Conservation (phyloP, 176 grass and related monocot genomes). For the Otatea glauca region DNA sequence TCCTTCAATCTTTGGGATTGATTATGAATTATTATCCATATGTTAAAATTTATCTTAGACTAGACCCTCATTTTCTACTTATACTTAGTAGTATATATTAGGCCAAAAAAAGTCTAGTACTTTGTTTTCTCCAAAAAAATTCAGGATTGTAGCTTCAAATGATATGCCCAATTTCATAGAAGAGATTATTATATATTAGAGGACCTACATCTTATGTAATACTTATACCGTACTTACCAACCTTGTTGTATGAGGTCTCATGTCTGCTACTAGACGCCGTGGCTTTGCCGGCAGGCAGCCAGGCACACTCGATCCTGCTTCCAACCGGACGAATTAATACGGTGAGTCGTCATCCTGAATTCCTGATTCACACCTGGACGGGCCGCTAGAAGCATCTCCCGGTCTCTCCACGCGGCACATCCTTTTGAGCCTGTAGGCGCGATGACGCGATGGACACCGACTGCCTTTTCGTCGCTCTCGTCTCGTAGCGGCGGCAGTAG, state of each 20-base stretch:
- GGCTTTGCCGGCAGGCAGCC: slow-evolving; percentile 27
- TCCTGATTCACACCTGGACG: slow-evolving; percentile 39
- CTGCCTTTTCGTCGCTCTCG: not conserved
- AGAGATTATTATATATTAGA: too few relatives aligned
- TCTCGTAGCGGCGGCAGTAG: not conserved
- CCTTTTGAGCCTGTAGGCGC: not conserved
- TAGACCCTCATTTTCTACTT: not conserved
- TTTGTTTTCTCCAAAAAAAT: too few relatives aligned
- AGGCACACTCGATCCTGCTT: slow-evolving; percentile 25
- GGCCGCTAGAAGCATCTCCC: slow-evolving; percentile 54
- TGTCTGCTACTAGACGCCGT: not conserved
- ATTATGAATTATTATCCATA: not conserved
- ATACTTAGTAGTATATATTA: not conserved
- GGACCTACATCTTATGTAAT: too few relatives aligned
- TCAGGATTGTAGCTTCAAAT: not conserved
- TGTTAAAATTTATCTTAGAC: not conserved
- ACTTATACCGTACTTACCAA: not conserved
- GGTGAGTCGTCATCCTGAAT: slow-evolving; percentile 14
- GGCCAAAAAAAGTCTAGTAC: not conserved
- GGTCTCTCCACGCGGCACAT: slow-evolving; percentile 32
- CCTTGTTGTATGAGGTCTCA: not conserved
- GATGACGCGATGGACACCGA: slow-evolving; percentile 23
- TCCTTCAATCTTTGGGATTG: not conserved
- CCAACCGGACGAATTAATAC: not conserved
- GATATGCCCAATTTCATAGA: not conserved